Evolutionary conservation across 768 basidiomycete species (phyloP), one percentile per base, ranked within the genome.

Genomic region (Suillus alpinus): DNA sequence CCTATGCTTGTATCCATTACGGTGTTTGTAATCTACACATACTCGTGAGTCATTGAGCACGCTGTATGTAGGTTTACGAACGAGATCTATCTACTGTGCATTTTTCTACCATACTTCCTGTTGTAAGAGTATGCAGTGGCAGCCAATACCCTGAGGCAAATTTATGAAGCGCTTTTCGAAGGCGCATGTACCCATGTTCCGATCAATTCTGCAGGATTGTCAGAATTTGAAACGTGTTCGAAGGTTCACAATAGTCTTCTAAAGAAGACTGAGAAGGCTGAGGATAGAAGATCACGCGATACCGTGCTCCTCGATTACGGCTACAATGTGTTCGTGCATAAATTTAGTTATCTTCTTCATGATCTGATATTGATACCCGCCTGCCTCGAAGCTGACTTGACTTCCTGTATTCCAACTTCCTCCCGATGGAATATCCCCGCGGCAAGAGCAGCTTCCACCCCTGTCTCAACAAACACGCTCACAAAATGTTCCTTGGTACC

Each of bases 401-500:
- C 91, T 53, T 91, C 87, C 50, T 76, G 75, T 62, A 99, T 95
- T 44, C 75, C 80, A 4, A 99, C 96, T 72, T 98, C 91, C 50
- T 81, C 83, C 36, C 97, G 79, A 73, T 99, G 97, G 75, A 99
- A 99, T 65, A 98, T 97, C 1, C 97, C 97, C 12, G 97, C 97
- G 10, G 97, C 97, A 59, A 99, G 75, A 2, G 91, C 97, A 49
- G 97, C 94, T 74, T 96, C 95, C 2, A 88, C 94, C 3, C 77
- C 81, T 3, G 94, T 95, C 66, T 82, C 74, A 59, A 78, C 69
- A 73, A 99, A 99, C 18, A 95, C 90, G 53, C 92, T 83, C n/a
- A 86, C 81, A 71, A 99, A 98, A 75, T 99, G 93, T 50, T 83
- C 83, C 36, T 79, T 76, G 52, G 77, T 79, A 16, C 97, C 97